Percentiles rank a stretch among this genome's conserved stretches.
phyloP scores from a whole-genome alignment of 208 protist genomes.

The Acanthamoeba royreba region DNA sequence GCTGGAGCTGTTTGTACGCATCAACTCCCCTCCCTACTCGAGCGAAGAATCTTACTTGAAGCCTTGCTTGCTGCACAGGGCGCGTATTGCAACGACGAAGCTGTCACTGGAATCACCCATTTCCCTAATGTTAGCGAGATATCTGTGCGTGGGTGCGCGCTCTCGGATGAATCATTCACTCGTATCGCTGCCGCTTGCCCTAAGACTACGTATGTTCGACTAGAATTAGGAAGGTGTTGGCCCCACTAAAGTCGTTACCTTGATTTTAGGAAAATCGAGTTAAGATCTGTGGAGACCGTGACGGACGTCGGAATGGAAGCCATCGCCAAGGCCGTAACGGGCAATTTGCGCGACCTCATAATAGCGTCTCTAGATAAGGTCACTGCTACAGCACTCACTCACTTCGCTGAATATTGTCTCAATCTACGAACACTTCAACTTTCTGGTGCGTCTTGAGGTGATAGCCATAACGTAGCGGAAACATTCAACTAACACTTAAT shows the following conservation, averaged over 20 bases:
- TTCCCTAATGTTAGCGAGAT: neutral
- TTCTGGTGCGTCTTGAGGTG: neutral
- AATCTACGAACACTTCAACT: neutral
- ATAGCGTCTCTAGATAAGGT: neutral
- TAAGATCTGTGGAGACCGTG: neutral
- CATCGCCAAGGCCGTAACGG: neutral
- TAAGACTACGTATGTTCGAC: neutral
- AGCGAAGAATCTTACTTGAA: neutral
- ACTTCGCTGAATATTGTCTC: neutral
- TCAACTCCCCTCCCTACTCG: neutral
- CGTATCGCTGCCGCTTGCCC: neutral
- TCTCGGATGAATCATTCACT: neutral
- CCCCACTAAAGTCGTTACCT: neutral
- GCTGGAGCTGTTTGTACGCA: neutral
- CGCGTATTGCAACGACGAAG: neutral
- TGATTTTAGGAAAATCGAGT: neutral
- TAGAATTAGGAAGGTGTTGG: no score
- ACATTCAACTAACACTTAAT: neutral
- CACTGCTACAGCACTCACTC: neutral
- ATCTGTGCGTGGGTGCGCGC: neutral
- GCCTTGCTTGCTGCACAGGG: neutral
- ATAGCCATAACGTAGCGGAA: neutral
- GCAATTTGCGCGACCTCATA: neutral
- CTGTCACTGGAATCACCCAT: neutral
- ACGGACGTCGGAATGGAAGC: neutral